phyloP scores from a whole-genome alignment of 305 asterid genomes.

The Ajuga reptans region DNA sequence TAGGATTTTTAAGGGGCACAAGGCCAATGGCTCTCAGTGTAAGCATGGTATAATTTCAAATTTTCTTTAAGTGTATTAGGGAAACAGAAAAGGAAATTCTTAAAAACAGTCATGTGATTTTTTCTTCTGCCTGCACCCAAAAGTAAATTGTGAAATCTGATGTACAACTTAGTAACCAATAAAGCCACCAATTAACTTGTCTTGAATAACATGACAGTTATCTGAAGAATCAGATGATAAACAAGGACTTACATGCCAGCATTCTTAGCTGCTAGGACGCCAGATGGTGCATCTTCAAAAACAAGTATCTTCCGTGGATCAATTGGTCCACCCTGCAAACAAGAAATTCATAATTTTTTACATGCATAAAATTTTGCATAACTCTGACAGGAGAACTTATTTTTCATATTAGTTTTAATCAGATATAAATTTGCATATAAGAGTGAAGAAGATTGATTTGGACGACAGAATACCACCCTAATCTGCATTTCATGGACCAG shows the following conservation, averaged over 20 bases:
- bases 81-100: neutral
- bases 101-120: neutral
- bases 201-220: neutral
- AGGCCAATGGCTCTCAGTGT: neutral
- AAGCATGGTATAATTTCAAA: neutral
- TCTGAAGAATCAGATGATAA: neutral
- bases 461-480: neutral
- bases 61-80: neutral
- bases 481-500: neutral
- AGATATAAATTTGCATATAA: neutral
- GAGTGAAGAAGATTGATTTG: neutral
- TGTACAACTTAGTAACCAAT: conserved; percentile 1
- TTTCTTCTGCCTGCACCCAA: neutral
- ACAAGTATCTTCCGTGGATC: conserved; percentile 62
- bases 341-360: conserved; percentile 13
- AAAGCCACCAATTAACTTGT: neutral
- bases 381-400: neutral
- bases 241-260: conserved; percentile 70
- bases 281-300: conserved; percentile 92
- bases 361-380: neutral
- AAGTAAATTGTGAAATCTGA: neutral
- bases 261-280: conserved; percentile 88
- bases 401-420: conserved; percentile 1
- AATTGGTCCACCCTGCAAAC: conserved; percentile 57
- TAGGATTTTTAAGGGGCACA: neutral